Evolutionary conservation across 2,329 filamentous ascomycete species (phyloP), one percentile per base, ranked within the genome.

Genomic region (Verticillium isaacii): DNA sequence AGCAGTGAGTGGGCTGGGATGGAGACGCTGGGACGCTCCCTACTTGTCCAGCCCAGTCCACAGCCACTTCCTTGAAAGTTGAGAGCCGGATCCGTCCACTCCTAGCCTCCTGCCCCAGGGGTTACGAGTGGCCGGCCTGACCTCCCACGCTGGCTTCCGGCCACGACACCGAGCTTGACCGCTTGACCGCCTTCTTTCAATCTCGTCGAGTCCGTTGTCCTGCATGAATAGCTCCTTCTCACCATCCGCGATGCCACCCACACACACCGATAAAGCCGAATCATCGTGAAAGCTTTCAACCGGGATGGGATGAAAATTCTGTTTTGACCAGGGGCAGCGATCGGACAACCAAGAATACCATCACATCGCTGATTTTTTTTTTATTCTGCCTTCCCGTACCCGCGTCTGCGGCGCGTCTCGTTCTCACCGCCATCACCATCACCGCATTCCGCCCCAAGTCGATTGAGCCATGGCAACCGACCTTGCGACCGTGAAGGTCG

Each of bases 401-500:
- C 45, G 17, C 45, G 17, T 52, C 45, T 19, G 11, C 45, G 45
- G 45, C 19, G 45, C 45, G 19, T 19, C 45, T 52, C 23, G 19
- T 9, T 41, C 19, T 52, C 45, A 52, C 45, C 45, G 45, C 45
- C 19, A 23, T 52, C 19, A 19, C 45, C 45, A 52, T 52, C 12
- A 25, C 19, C 45, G 45, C 8, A 12, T 23, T 25, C 45, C 45
- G 37, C 15, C 37, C 37, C 4, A 14, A 8, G 7, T 19, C 19
- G 45, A 52, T 14, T 19, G 45, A 52, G 45, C 45, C 17, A 52
- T 19, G 17, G 45, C 73, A 61, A 66, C 68, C 65, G 67, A 70
- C 66, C 62, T 70, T 60, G 68, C 72, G 61, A 67, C 52, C 37
- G 68, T 80, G 60, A 80, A 80, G 69, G 78, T 81, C 39, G 76